Percentiles rank a stretch among this genome's conserved stretches.
These are phyloP conservation scores for Aspergillus sp. DNA, from an alignment of 2,329 filamentous ascomycete species.

Conservation along the genomic window DNA sequence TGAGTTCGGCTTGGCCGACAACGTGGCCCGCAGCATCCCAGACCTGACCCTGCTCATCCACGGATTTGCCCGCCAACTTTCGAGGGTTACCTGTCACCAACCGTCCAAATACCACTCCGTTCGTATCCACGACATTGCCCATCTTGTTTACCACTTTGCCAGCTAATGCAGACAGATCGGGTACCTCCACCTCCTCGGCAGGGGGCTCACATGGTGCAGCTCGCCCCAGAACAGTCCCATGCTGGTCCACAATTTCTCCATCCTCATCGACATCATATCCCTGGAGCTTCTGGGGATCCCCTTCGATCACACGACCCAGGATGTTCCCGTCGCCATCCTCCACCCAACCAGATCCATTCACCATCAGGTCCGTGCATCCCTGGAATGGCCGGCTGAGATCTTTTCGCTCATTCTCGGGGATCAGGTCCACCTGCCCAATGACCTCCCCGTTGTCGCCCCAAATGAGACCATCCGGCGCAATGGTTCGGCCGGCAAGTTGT, in stretches of 20 bases:
- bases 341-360: slow-evolving; percentile 61
- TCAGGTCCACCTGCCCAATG: slow-evolving; percentile 59
- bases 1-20: slow-evolving; percentile 60
- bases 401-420: slow-evolving; percentile 59
- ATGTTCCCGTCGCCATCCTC: slow-evolving; percentile 77
- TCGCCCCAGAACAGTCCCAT: slow-evolving; percentile 62
- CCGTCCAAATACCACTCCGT: slow-evolving; percentile 59
- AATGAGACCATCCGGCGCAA: slow-evolving; percentile 56
- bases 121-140: slow-evolving; percentile 62
- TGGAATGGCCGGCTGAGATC: slow-evolving; percentile 56
- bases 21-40: slow-evolving; percentile 65
- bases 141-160: slow-evolving; percentile 65
- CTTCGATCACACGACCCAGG: slow-evolving; percentile 70
- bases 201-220: slow-evolving; percentile 56
- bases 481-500: slow-evolving; percentile 58
- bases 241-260: slow-evolving; percentile 77
- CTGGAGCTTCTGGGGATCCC: slow-evolving; percentile 70
- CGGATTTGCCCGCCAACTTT: slow-evolving; percentile 59
- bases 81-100: slow-evolving; percentile 59
- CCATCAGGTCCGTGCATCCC: slow-evolving; percentile 57
- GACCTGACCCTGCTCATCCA: slow-evolving; percentile 63
- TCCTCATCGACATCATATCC: slow-evolving; percentile 78
- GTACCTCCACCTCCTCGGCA: slow-evolving; percentile 51
- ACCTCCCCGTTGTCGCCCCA: slow-evolving; percentile 57
- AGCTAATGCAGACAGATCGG: slow-evolving; percentile 58